phyloP scores from a whole-genome alignment of 2,329 filamentous ascomycete genomes.

The Fusarium cicatricum region DNA sequence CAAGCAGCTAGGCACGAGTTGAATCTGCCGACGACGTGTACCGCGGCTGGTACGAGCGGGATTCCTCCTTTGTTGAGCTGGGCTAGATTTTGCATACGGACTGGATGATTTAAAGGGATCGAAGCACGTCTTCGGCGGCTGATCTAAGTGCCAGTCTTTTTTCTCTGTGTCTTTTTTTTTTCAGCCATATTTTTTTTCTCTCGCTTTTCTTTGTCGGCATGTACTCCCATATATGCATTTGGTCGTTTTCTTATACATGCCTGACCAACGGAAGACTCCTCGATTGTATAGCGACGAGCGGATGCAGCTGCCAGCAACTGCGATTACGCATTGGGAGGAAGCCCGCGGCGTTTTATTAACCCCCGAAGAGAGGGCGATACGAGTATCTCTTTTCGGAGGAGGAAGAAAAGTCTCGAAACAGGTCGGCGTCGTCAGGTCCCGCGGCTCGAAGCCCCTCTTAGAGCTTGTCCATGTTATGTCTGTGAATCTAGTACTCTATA shows the following conservation, averaged over 20 bases:
- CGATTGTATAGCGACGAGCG: constrained; percentile 21
- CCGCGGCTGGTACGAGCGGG: constrained; percentile 17
- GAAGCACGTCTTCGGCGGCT: constrained; percentile 27
- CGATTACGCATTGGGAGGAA: constrained; percentile 29
- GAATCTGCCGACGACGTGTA: constrained; percentile 11
- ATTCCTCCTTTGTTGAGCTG: constrained; percentile 35
- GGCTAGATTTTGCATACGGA: constrained; percentile 34
- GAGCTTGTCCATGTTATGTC: constrained; percentile 38
- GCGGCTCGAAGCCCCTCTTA: constrained; percentile 18
- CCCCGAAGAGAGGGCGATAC: constrained; percentile 27
- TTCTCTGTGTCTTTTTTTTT: constrained; percentile 23
- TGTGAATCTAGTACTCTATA: constrained; percentile 39
- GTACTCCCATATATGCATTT: constrained; percentile 33
- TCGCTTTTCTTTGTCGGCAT: constrained; percentile 34
- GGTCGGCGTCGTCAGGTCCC: constrained; percentile 21
- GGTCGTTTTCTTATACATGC: constrained; percentile 24
- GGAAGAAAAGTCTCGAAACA: constrained; percentile 11
- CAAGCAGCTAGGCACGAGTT: constrained; percentile 23
- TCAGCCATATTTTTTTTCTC: constrained; percentile 23
- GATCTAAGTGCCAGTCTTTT: constrained; percentile 27
- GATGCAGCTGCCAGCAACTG: constrained; percentile 26
- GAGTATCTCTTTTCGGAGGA: constrained; percentile 26
- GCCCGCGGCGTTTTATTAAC: constrained; percentile 20
- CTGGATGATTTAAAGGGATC: constrained; percentile 25
- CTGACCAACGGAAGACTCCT: constrained; percentile 9